Evolutionary conservation across 768 basidiomycete genomes (phyloP), one percentile per base, ranked within the genome.

Genomic region (Hortiboletus flavorubellus): DNA sequence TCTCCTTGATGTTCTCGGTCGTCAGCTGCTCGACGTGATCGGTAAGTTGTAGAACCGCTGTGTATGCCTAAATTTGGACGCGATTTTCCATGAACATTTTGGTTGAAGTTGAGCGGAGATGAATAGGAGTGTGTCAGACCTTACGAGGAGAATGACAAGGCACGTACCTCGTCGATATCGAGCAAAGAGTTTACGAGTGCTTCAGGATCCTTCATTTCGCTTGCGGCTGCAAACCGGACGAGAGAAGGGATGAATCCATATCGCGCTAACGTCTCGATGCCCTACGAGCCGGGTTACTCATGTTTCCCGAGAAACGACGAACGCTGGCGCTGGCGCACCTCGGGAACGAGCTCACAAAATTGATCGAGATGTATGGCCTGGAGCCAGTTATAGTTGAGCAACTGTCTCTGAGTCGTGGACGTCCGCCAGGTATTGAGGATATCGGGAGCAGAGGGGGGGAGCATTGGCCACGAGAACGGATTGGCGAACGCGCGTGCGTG

Each of bases 401-500:
- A 50, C 43, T 71, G 69, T 18, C 60, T 59, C 45, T 71, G 67
- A 38, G 62, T 15, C 8, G 35, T 53, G 4, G 55, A 64, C 11
- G 67, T 60, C 42, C 56, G 58, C 69, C 69, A 70, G 3, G 62
- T 18, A 3, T 46, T 59, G 42, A 72, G 57, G n/a, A 71, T 65
- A 14, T 71, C 69, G 15, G 64, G 60, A 8, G 69, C 61, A 18
- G 31, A 57, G 0, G 41, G 0, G 3, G 69, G 69, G 2, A 72
- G 64, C 67, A 72, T 67, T 0, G 69, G 69, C 69, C 71, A 70
- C 9, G 59, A 64, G 53, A 71, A 72, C 0, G 69, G 69, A 34
- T 67, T 71, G 1, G 71, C 65, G 15, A 72, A 72, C 40, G 71
- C 53, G 14, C 69, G 63, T 3, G 69, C 59, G 3, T 60, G 67